phyloP scores from a whole-genome alignment of 495 filamentous ascomycete genomes.

The Penicillium crystallinum region DNA sequence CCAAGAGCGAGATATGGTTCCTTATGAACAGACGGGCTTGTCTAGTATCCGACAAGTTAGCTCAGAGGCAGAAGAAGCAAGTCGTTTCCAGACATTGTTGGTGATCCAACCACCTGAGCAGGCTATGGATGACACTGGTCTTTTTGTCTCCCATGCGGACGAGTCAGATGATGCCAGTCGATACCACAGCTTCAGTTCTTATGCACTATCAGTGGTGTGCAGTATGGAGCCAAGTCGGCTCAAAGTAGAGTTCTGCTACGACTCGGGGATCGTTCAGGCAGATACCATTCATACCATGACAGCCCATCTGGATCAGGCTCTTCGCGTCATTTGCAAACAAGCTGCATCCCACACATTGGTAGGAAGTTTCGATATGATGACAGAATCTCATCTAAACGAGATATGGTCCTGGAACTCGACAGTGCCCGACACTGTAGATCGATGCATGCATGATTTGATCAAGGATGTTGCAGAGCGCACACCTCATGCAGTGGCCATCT shows the following conservation, averaged over 20 bases:
- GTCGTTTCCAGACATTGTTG: neutral
- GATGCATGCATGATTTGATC: constrained; percentile 23
- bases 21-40: neutral
- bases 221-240: neutral
- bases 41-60: neutral
- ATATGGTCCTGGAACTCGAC: constrained; percentile 3
- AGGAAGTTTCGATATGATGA: neutral
- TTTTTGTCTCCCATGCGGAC: too few species aligned
- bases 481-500: neutral
- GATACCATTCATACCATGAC: neutral
- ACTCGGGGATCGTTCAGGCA: neutral
- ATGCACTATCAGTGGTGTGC: neutral
- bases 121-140: too few species aligned
- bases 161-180: too few species aligned
- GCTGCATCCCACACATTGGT: neutral
- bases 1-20: neutral
- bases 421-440: neutral
- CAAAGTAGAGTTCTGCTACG: neutral
- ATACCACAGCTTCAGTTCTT: neutral
- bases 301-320: neutral
- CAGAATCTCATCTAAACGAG: neutral
- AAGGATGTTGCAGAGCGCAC: constrained; percentile 11
- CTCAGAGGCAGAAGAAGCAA: neutral
- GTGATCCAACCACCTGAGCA: neutral
- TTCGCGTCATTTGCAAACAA: neutral